Percentiles rank a stretch among this genome's conserved stretches.
phyloP scores from a whole-genome alignment of 257 asterid genomes.

The Fraxinus quadrangulata region DNA sequence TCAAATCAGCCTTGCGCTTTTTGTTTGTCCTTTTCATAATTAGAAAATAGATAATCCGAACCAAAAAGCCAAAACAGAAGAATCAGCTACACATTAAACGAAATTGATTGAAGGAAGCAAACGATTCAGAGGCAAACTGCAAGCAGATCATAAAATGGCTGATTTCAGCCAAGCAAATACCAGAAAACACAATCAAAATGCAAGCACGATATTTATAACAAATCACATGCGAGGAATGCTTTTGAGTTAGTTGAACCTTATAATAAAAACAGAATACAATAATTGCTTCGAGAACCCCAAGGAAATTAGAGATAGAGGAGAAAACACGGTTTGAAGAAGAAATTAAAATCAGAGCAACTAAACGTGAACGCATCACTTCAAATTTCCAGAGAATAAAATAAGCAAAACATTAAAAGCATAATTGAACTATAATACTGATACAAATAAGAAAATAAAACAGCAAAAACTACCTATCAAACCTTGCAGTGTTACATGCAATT shows the following conservation, averaged over 20 bases:
- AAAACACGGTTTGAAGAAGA: background rate
- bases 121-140: background rate
- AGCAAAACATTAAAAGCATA: too few relatives aligned
- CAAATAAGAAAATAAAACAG: too few relatives aligned
- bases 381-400: background rate
- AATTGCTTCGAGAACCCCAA: background rate
- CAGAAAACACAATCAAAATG: too few relatives aligned
- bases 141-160: background rate
- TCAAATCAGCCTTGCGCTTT: slow-evolving; percentile 28
- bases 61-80: background rate
- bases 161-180: background rate
- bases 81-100: background rate
- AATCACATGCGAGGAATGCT: background rate
- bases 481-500: background rate
- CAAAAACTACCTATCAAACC: background rate
- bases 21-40: slow-evolving; percentile 11
- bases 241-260: background rate
- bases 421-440: background rate
- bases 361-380: background rate
- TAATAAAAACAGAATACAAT: background rate
- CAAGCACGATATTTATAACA: too few relatives aligned
- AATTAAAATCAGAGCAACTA: too few relatives aligned
- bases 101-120: background rate
- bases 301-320: background rate
- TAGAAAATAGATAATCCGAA: background rate